A percentile compares a stretch with the other conserved stretches of the same genome.
phyloP scores from a whole-genome alignment of 139 green algal species.

The Desmodesmus armatus region DNA sequence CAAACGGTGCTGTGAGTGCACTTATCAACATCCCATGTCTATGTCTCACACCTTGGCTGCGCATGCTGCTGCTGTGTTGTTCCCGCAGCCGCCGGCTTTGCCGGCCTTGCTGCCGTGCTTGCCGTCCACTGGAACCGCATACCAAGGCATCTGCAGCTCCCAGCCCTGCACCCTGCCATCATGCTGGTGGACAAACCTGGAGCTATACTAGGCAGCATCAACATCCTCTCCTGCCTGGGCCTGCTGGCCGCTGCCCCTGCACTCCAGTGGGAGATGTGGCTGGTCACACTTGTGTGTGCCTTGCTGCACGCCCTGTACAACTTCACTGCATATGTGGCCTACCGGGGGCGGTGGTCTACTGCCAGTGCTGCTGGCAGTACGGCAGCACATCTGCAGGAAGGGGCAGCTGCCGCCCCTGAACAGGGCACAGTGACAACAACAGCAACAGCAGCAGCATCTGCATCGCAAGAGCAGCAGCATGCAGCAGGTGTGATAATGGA shows the following conservation, averaged over 20 bases:
- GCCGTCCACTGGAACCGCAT: conserved; percentile 35
- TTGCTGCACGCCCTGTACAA: conserved; percentile 53
- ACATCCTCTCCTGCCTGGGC: conserved; percentile 51
- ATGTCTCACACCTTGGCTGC: too few species aligned
- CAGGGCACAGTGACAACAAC: not conserved
- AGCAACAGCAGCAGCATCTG: conserved; percentile 8
- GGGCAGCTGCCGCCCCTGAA: not conserved
- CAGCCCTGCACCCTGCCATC: conserved; percentile 33
- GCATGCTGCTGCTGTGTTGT: not conserved
- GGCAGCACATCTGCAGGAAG: not conserved
- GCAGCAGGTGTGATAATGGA: not conserved
- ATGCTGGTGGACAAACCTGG: conserved; percentile 49
- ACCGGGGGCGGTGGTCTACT: not conserved
- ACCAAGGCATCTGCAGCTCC: conserved; percentile 41
- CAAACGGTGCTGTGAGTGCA: too few species aligned
- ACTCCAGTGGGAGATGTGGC: conserved; percentile 56
- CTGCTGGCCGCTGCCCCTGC: conserved; percentile 56
- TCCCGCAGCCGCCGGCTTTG: conserved; percentile 39
- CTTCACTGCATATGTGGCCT: conserved; percentile 31
- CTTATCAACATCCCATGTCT: too few species aligned
- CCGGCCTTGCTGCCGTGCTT: conserved; percentile 38
- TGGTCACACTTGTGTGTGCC: conserved; percentile 53
- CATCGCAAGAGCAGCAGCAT: not conserved
- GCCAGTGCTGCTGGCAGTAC: not conserved
- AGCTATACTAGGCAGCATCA: conserved; percentile 40